Conservation (phyloP, 2,329 filamentous ascomycete species). For the Arthrobotrys entomopaga region DNA sequence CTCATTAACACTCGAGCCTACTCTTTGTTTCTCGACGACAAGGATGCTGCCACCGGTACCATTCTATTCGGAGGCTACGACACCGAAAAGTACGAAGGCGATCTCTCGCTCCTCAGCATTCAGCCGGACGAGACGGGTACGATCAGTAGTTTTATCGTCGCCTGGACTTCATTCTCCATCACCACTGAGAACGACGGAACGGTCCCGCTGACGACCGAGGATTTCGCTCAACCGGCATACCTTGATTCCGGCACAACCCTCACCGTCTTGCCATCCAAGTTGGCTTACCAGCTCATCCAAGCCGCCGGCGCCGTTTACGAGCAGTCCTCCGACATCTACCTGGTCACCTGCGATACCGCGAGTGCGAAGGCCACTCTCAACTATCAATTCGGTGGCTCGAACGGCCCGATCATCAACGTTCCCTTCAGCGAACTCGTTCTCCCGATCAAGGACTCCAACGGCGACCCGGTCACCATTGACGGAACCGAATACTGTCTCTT, state of each 20-base stretch:
- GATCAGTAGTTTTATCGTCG: constrained; percentile 65
- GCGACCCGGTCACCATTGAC: constrained; percentile 65
- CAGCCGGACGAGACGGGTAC: constrained; percentile 68
- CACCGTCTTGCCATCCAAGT: constrained; percentile 57
- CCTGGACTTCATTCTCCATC: constrained; percentile 73
- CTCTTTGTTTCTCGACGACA: constrained; percentile 73
- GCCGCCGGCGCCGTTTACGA: constrained; percentile 60
- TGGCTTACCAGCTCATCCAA: constrained; percentile 54
- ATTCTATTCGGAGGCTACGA: constrained; percentile 84
- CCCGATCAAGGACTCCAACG: constrained; percentile 62
- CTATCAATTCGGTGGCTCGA: constrained; percentile 44
- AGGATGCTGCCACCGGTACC: constrained; percentile 72
- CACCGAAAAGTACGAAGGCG: constrained; percentile 74
- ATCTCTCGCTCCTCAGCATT: constrained; percentile 69
- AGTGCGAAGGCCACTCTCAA: constrained; percentile 34
- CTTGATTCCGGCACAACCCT: constrained; percentile 57
- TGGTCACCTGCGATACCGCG: constrained; percentile 26
- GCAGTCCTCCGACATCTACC: constrained; percentile 33
- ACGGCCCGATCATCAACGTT: constrained; percentile 67
- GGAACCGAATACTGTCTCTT: constrained; percentile 72
- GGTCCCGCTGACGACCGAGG: constrained; percentile 63
- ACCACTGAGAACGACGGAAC: constrained; percentile 67
- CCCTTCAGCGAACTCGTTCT: constrained; percentile 66
- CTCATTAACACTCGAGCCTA: constrained; percentile 73
- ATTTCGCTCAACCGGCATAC: constrained; percentile 59